Base-by-base conservation (phyloP, 768 basidiomycete genomes). In the Kwoniella sp. region DNA sequence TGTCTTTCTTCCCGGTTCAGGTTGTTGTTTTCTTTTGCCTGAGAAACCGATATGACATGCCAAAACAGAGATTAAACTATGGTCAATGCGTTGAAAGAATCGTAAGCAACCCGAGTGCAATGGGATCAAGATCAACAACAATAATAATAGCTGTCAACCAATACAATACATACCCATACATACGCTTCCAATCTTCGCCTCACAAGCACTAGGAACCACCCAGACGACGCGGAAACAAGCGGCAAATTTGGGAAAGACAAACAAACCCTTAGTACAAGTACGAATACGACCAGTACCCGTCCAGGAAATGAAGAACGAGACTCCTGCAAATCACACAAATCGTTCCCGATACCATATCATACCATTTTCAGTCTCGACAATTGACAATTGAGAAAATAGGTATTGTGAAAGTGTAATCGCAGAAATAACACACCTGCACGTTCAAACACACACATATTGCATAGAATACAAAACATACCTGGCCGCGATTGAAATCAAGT, bases 401-500 rank as follows among this genome's bases (percentile, higher is more conserved):
- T n/a, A n/a, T n/a, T 33, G 33, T 6, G 33, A 33, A 33, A 33
- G 33, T 13, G 33, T 33, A 13, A 33, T 33, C 6, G 33, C 33
- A 33, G 40, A 19, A 44, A 44, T 44, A 44, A 44, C 33, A 44
- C 10, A 44, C 33, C 33, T n/a, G n/a, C n/a, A n/a, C n/a, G n/a
- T n/a, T n/a, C n/a, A n/a, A n/a, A n/a, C n/a, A n/a, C n/a, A n/a
- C n/a, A n/a, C n/a, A n/a, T n/a, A n/a, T n/a, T n/a, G n/a, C n/a
- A n/a, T n/a, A n/a, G n/a, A n/a, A n/a, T 44, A 44, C 8, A 6
- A 44, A 9, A 44, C 17, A 44, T 9, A 9, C 3, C 17, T 44
- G 40, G 40, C 40, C 49, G 27, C 24, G 21, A 51, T 51, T 51
- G n/a, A n/a, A n/a, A n/a, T n/a, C n/a, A n/a, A n/a, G n/a, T n/a